Evolutionary conservation across 129 eudicot species (phyloP), one percentile per base, ranked within the genome.

Genomic region (Flaveria brownii): DNA sequence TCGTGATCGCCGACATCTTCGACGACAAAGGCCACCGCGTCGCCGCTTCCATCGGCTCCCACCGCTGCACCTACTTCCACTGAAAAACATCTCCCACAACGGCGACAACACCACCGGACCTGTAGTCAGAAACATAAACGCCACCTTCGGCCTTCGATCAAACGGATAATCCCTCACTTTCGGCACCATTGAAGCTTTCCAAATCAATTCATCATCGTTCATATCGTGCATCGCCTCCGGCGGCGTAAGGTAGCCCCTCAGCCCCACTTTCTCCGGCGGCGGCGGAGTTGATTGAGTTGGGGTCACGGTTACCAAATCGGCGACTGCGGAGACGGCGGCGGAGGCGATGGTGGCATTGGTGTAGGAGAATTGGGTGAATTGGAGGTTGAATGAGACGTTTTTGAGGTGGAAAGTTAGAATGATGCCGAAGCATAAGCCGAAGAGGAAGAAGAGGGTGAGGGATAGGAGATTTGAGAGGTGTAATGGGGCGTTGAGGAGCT

Each of bases 11-110:
- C n/a, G n/a, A n/a, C n/a, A n/a, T n/a, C n/a, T n/a, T n/a, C n/a
- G n/a, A n/a, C n/a, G n/a, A n/a, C n/a, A n/a, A n/a, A n/a, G n/a
- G n/a, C n/a, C n/a, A n/a, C n/a, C n/a, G n/a, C n/a, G n/a, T n/a
- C n/a, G n/a, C n/a, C n/a, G n/a, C n/a, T n/a, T n/a, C n/a, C n/a
- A n/a, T n/a, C n/a, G n/a, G n/a, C n/a, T n/a, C n/a, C n/a, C n/a
- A n/a, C n/a, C n/a, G n/a, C n/a, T n/a, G n/a, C n/a, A n/a, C n/a
- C n/a, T n/a, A n/a, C n/a, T n/a, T n/a, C n/a, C n/a, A n/a, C n/a
- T 82, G 39, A 91, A 91, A 62, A 91, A 91, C 60, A 1, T 45
- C 20, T 91, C 97, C 97, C 97, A 91, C 51, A 91, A 16, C 23
- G 89, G 91, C 26, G 96, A 86, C 51, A 91, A 71, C 22, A 83